These are phyloP conservation scores for Leptographium radiaticola DNA, from an alignment of 2,329 filamentous ascomycete species.

Conservation along the genomic window DNA sequence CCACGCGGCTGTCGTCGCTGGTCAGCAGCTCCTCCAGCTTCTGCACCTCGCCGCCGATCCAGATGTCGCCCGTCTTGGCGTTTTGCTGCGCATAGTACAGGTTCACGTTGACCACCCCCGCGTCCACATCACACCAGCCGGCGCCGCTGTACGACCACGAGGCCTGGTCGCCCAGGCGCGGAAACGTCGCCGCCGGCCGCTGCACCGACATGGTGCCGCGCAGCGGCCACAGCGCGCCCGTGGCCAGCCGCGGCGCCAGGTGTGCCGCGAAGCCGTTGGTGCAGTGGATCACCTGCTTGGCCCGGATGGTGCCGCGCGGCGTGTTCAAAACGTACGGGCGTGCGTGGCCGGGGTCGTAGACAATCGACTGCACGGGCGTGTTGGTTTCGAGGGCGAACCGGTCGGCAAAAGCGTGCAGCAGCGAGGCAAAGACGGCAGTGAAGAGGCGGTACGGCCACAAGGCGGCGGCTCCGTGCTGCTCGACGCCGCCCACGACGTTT, in stretches of 20 bases:
- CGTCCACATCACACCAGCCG: not conserved
- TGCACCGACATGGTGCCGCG: constrained; percentile 31
- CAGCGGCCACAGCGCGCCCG: constrained; percentile 22
- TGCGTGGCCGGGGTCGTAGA: constrained; percentile 14
- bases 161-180: constrained; percentile 2
- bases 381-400: constrained; percentile 11
- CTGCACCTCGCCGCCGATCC: constrained; percentile 7
- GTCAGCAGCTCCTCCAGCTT: constrained; percentile 4
- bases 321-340: constrained; percentile 16
- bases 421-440: constrained; percentile 18
- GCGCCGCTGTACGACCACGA: constrained; percentile 11
- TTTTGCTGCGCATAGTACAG: constrained; percentile 10
- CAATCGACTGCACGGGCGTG: constrained; percentile 16
- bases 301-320: constrained; percentile 20
- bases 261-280: constrained; percentile 28
- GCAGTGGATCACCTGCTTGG: constrained; percentile 24
- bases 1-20: constrained; percentile 3
- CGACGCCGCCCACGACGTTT: constrained; percentile 1
- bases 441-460: constrained; percentile 27
- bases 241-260: constrained; percentile 24
- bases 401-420: constrained; percentile 15
- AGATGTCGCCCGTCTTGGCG: constrained; percentile 5
- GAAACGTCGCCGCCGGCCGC: constrained; percentile 15
- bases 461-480: constrained; percentile 20
- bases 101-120: not conserved